Base-by-base conservation (phyloP, 371 early-diverging fungal genomes). In the Rhizopus arrhizus region DNA sequence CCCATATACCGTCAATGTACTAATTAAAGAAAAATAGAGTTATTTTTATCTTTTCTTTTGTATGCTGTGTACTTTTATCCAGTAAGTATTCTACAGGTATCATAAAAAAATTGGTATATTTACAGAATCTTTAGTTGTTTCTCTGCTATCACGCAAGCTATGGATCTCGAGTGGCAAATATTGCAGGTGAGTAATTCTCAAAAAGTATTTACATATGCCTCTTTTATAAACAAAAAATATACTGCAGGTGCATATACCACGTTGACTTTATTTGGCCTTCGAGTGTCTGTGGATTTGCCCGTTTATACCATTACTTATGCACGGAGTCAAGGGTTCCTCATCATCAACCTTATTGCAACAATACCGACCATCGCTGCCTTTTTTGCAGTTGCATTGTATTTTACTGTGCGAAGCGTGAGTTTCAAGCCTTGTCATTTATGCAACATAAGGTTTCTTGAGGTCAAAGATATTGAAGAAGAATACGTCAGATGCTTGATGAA, bases 41-140 rank as follows among this genome's bases (percentile, higher is more conserved):
- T 81, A 9, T 81, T 81, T 52, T 60, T 81, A 3, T 74, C 81
- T 0, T 81, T 81, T 54, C 76, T 81, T n/a, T 36, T 81, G 5
- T 76, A 78, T 53, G 81, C 78, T n/a, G 76, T 75, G 0, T 74
- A 75, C 42, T 78, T 81, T 53, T 81, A 81, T 50, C 81, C 81
- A 2, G 77, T 75, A 69, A 45, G 56, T 49, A 28, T 32, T 50
- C 38, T n/a, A 59, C 42, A 31, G 13, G 16, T 40, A 28, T 2
- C 5, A 22, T 35, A 16, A n/a, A 3, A 8, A 29, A 16, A 3
- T 3, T 5, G 13, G 28, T 38, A 49, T 38, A 34, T 48, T 45
- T 46, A 4, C 7, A 10, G 32, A 9, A 15, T 22, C 15, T 6
- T 3, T 36, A 75, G 75, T 50, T 74, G 1, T 78, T 81, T 43